A percentile compares a stretch with the other conserved stretches of the same genome.
Evolutionary conservation across 108 stramenopile species (phyloP).

Genomic region (Aurantiochytrium sp.): DNA sequence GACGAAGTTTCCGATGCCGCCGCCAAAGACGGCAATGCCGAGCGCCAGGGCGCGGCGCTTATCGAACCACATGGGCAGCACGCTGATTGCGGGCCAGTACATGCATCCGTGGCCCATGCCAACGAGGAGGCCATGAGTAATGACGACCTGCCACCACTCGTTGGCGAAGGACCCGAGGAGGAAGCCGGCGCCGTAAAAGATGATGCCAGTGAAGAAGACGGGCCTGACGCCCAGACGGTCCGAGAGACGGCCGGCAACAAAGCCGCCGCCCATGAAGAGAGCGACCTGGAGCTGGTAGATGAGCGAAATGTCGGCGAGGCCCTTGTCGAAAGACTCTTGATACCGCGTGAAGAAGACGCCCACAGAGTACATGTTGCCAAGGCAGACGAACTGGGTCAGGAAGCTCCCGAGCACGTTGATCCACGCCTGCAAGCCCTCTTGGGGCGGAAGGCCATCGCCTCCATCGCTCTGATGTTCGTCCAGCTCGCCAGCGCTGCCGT

Average conservation of each 20-base stretch:
- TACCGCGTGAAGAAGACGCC: not conserved
- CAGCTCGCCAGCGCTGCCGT: too few relatives aligned
- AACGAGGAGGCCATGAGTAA: not conserved
- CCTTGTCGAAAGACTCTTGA: not conserved
- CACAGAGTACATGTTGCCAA: conserved; percentile 13
- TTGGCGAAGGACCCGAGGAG: not conserved
- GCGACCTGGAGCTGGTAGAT: not conserved
- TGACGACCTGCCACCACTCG: not conserved
- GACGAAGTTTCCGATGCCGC: conserved; percentile 13
- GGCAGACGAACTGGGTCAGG: conserved; percentile 1
- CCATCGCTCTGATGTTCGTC: too few relatives aligned
- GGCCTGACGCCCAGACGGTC: not conserved
- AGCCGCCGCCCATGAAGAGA: not conserved
- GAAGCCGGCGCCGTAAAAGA: not conserved
- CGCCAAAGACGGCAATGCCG: conserved; percentile 9
- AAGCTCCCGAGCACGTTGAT: not conserved
- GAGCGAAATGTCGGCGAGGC: not conserved
- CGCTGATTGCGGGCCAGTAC: conserved; percentile 10
- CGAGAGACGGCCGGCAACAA: not conserved
- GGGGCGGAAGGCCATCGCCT: not conserved
- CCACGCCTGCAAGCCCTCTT: not conserved
- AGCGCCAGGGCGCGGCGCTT: not conserved
- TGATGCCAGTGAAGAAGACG: not conserved
- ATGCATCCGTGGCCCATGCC: not conserved
- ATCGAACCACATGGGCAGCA: conserved; percentile 29